These are phyloP conservation scores for Naganishia vishniacii DNA, from an alignment of 768 basidiomycete genomes.

Conservation along the genomic window DNA sequence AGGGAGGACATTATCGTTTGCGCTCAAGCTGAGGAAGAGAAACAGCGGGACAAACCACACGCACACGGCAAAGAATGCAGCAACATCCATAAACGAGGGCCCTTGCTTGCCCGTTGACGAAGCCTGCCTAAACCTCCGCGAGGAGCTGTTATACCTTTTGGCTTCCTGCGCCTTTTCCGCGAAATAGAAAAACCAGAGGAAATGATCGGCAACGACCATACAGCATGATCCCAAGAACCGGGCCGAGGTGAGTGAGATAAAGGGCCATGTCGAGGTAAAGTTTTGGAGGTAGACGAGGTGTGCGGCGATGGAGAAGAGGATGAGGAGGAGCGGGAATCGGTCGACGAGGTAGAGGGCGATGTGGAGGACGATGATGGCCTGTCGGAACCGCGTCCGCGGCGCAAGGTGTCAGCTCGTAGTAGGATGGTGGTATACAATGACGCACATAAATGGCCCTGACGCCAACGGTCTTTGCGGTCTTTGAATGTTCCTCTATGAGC, in stretches of 20 bases:
- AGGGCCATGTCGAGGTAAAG: conserved; percentile 81
- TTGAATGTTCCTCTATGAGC: conserved; percentile 88
- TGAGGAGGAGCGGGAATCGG: conserved; percentile 68
- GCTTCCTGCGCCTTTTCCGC: conserved; percentile 51
- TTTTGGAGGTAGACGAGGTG: conserved; percentile 89
- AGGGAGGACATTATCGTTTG: conserved; percentile 93
- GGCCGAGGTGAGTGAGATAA: conserved; percentile 79
- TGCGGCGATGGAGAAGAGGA: conserved; percentile 71
- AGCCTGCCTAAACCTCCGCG: neutral
- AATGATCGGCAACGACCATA: conserved; percentile 83
- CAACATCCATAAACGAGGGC: conserved; percentile 51
- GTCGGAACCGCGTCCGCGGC: too few relatives aligned
- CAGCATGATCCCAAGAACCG: conserved; percentile 80
- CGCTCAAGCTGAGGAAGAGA: conserved; percentile 88
- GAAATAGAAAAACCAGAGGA: conserved; percentile 95
- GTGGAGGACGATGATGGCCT: conserved; percentile 78
- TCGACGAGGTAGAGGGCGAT: conserved; percentile 71
- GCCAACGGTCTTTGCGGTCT: conserved; percentile 71
- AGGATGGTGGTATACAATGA: too few relatives aligned
- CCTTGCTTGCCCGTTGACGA: conserved; percentile 25
- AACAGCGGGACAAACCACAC: conserved; percentile 69
- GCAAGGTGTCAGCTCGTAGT: too few relatives aligned
- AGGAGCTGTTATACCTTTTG: conserved; percentile 27
- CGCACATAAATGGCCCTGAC: conserved; percentile 82
- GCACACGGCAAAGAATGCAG: conserved; percentile 54